Evolutionary conservation across 2,329 filamentous ascomycete species (phyloP), one percentile per base, ranked within the genome.

Genomic region (Clonostachys rosea): DNA sequence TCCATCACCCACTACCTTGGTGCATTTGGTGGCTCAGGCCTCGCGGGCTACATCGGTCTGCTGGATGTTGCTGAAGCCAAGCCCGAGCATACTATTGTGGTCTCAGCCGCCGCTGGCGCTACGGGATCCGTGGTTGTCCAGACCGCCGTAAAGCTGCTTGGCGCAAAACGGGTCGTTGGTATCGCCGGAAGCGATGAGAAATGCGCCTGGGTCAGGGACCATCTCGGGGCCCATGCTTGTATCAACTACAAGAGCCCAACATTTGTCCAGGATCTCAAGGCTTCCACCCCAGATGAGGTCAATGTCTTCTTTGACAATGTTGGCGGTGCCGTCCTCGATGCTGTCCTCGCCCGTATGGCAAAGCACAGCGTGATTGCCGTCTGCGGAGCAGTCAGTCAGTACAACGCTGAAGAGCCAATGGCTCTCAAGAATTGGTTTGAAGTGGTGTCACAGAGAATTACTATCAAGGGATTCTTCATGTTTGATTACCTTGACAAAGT

Each of bases 1-100:
- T n/a, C 14, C 36, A 18, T 39, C 14, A 18, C 36, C 14, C 36
- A 39, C 5, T 18, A 39, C 9, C 69, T 86, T 45, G 80, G 81
- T 5, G 75, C 78, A 18, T 68, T 80, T 34, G 87, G 87, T 11
- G 68, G 81, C 63, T 88, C 86, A 0, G 85, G 85, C 3, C 56
- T 91, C 51, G 91, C 88, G 0, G 87, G 87, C 3, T 91, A 89
- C 67, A 86, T 87, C 52, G 87, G 87, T n/a, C 79, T 91, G 60
- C 63, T 79, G 33, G 76, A 86, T 46, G 78, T 91, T 41, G 87
- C 80, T 3, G 69, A 85, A 46, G 79, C 86, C 36, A 81, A 84
- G 62, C 64, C 76, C 3, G 86, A 86, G 5, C 86, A 91, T 52
- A 83, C 85, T 4, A 86, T 91, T 2, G 86, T 91, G 7, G 84